Evolutionary conservation across 352 stramenopile species (phyloP).

Genomic region (Peronospora farinosa): DNA sequence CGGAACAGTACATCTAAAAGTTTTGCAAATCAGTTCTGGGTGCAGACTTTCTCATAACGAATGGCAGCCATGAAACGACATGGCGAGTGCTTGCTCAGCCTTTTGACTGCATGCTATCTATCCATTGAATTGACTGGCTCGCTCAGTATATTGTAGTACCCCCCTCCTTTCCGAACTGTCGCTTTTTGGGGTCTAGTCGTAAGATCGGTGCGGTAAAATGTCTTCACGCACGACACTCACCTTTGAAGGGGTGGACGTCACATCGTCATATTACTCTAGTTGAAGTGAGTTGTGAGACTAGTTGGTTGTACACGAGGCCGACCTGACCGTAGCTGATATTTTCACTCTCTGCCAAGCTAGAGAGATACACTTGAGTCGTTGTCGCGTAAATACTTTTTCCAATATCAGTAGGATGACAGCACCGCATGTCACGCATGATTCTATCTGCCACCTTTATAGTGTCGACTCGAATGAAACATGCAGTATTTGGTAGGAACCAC

Average conservation of each 20-base stretch:
- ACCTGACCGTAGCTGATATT: constrained; percentile 3
- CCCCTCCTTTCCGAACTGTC: constrained; percentile 16
- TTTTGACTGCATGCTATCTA: not conserved
- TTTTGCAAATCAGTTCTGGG: constrained; percentile 9
- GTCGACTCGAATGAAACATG: constrained; percentile 19
- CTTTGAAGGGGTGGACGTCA: too few species aligned
- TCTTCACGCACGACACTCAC: too few species aligned
- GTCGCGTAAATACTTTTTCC: too few species aligned
- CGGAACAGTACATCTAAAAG: not conserved
- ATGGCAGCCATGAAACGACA: not conserved
- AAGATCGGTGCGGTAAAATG: constrained; percentile 12
- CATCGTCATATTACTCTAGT: too few species aligned
- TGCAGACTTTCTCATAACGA: not conserved
- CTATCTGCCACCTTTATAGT: too few species aligned
- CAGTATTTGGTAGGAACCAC: too few species aligned
- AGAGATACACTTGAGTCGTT: too few species aligned
- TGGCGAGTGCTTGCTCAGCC: too few species aligned
- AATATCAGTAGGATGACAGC: too few species aligned
- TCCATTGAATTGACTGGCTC: constrained; percentile 3
- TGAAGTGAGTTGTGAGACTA: too few species aligned
- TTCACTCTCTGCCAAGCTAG: not conserved
- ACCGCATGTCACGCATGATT: constrained; percentile 5
- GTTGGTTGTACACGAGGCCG: not conserved
- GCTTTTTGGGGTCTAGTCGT: constrained; percentile 10
- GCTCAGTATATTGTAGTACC: not conserved